Evolutionary conservation across 768 basidiomycete genomes (phyloP).

Genomic region (Boletus eberwhitei): DNA sequence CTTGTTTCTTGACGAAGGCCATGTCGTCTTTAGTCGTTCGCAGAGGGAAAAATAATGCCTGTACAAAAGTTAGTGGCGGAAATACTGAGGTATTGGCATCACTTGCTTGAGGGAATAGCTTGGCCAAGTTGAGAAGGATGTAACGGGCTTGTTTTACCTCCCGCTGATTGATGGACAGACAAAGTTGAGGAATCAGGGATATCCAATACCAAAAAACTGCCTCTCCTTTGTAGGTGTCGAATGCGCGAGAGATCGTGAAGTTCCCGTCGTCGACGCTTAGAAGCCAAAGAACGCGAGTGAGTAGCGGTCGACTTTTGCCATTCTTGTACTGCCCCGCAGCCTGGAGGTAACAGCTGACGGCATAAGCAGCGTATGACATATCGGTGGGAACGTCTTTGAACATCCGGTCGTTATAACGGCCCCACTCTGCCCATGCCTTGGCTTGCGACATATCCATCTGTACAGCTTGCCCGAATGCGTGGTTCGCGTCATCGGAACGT

Average conservation of each 20-base stretch:
- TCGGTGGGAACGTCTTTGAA: conserved; percentile 84
- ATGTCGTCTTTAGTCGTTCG: conserved; percentile 82
- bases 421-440: conserved; percentile 99
- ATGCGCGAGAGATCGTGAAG: conserved; percentile 71
- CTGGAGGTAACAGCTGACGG: conserved; percentile 96
- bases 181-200: conserved; percentile 90
- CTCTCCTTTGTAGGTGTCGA: conserved; percentile 95
- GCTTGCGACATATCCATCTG: conserved; percentile 93
- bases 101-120: conserved; percentile 86
- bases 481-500: conserved; percentile 84
- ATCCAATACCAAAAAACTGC: conserved; percentile 99
- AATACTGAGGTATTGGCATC: not conserved
- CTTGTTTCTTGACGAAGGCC: conserved; percentile 42
- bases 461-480: conserved; percentile 91
- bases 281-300: conserved; percentile 94
- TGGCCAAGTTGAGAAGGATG: conserved; percentile 85
- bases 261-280: conserved; percentile 84
- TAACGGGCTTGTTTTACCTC: conserved; percentile 92
- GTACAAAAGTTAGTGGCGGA: conserved; percentile 7
- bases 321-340: conserved; percentile 95
- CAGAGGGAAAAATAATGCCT: conserved; percentile 95
- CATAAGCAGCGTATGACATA: conserved; percentile 75
- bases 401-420: conserved; percentile 86
- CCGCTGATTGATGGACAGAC: conserved; percentile 82
- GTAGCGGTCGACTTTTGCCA: conserved; percentile 86